These are phyloP conservation scores for Termitomyces sp. DNA, from an alignment of 768 basidiomycete genomes.

Conservation along the genomic window DNA sequence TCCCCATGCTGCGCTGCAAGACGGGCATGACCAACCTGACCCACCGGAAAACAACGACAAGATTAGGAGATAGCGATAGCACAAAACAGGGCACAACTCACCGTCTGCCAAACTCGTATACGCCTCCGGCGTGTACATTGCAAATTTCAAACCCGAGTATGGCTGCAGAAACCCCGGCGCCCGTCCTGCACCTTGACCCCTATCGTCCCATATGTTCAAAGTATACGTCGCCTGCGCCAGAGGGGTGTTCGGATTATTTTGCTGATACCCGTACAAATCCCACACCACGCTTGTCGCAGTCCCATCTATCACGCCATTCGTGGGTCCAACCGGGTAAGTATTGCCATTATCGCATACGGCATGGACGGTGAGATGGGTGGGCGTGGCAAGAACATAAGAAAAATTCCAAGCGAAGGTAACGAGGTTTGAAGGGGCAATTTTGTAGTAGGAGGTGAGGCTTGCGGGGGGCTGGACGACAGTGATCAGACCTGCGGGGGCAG, in stretches of 20 bases:
- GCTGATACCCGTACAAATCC: slow-evolving; percentile 78
- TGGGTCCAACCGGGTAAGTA: slow-evolving; percentile 85
- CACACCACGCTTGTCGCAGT: slow-evolving; percentile 71
- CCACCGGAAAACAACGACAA: not conserved
- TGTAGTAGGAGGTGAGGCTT: slow-evolving; percentile 82
- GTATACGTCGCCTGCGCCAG: slow-evolving; percentile 77
- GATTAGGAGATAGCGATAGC: not conserved
- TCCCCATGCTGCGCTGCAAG: slow-evolving; percentile 40
- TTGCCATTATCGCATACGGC: slow-evolving; percentile 85
- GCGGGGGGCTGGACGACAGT: slow-evolving; percentile 79
- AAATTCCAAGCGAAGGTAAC: slow-evolving; percentile 94
- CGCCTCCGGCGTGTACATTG: slow-evolving; percentile 72
- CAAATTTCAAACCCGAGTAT: slow-evolving; percentile 72
- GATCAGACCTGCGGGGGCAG: slow-evolving; percentile 60
- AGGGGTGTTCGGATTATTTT: slow-evolving; percentile 54
- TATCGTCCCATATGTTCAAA: slow-evolving; percentile 76
- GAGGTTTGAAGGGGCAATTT: slow-evolving; percentile 68
- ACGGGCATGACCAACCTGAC: slow-evolving; percentile 53
- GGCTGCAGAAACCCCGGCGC: slow-evolving; percentile 64
- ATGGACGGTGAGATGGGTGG: slow-evolving; percentile 72
- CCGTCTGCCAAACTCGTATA: slow-evolving; percentile 65
- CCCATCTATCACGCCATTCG: slow-evolving; percentile 67
- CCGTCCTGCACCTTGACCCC: slow-evolving; percentile 60
- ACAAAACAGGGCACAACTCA: slow-evolving; percentile 19
- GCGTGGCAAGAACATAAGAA: slow-evolving; percentile 66